These are phyloP conservation scores for Sporothrix humicola DNA, from an alignment of 2,329 filamentous ascomycete genomes.

Conservation along the genomic window DNA sequence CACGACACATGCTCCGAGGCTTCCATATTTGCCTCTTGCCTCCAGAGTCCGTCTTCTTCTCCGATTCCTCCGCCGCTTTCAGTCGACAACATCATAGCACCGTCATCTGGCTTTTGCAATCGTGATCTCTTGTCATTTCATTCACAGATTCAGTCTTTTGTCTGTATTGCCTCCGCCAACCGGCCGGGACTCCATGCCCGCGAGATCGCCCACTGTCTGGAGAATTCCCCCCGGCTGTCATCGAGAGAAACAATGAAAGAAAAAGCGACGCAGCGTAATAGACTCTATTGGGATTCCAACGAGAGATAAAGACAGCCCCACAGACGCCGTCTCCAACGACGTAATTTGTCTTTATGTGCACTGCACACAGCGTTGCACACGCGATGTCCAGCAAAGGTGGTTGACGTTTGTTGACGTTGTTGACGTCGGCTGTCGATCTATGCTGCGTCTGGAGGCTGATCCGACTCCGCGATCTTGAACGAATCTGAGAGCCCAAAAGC, in stretches of 20 bases:
- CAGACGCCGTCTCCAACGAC: not conserved
- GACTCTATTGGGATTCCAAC: too few species aligned
- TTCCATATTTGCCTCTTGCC: not conserved
- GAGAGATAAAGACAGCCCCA: not conserved
- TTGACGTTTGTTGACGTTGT: slow-evolving; percentile 14
- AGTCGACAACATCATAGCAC: slow-evolving; percentile 14
- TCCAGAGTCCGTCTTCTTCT: too few species aligned
- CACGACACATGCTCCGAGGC: not conserved
- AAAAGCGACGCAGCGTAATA: too few species aligned
- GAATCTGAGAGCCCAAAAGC: not conserved
- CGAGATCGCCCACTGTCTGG: not conserved
- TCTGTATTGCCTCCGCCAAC: not conserved
- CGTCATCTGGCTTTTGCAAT: not conserved
- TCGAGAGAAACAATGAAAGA: not conserved
- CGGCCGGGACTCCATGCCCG: not conserved
- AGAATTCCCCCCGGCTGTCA: not conserved
- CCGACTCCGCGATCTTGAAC: slow-evolving; percentile 25
- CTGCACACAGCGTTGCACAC: not conserved
- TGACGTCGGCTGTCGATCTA: not conserved
- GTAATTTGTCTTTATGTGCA: not conserved
- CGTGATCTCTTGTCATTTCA: too few species aligned
- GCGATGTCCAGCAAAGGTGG: not conserved
- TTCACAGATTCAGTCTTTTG: not conserved
- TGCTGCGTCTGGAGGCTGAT: slow-evolving; percentile 6
- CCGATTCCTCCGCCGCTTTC: not conserved